Evolutionary conservation across 768 basidiomycete genomes (phyloP), one percentile per base, ranked within the genome.

Genomic region (Phylloporus arenicola): DNA sequence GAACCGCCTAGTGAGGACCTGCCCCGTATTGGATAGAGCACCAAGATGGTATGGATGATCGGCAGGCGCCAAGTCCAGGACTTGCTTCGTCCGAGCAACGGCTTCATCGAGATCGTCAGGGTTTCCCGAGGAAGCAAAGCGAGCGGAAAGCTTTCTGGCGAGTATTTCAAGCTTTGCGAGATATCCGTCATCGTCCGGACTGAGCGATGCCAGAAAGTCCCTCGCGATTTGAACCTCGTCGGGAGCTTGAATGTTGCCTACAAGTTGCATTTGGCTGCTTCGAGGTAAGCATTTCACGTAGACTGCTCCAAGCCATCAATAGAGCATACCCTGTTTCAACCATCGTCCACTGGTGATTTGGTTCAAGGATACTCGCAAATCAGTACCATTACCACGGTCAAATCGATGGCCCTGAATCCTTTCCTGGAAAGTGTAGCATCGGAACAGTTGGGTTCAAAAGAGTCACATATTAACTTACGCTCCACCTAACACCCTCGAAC

Each of bases 51-150:
- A 47, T 20, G 53, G 9, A 29, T 29, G 38, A 45, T 51, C 60
- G 24, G 61, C 50, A 17, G 60, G 55, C 14, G 57, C 56, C 17
- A 64, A 33, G n/a, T 54, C 43, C 7, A 68, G 57, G 29, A 59
- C 46, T 27, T 54, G 51, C 50, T 52, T 50, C 25, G 30, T 43
- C 14, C 45, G 34, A 6, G 43, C 20, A 40, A 72, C 51, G 14
- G 59, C 57, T 38, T 65, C 59, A 17, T 63, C 51, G 19, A 72
- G 51, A 40, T 69, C 67, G 6, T 46, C 35, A 13, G 50, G 41
- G 25, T 64, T 52, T 37, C 65, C 48, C 5, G 48, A 53, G n/a
- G 31, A 56, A 24, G 53, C 16, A 34, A 68, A 71, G 30, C 60
- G 61, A 19, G 50, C 35, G 41, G 60, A 30, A 16, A 64, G 58